Evolutionary conservation across 345 rosid genomes (phyloP).

Genomic region (Orychophragmus violaceus): DNA sequence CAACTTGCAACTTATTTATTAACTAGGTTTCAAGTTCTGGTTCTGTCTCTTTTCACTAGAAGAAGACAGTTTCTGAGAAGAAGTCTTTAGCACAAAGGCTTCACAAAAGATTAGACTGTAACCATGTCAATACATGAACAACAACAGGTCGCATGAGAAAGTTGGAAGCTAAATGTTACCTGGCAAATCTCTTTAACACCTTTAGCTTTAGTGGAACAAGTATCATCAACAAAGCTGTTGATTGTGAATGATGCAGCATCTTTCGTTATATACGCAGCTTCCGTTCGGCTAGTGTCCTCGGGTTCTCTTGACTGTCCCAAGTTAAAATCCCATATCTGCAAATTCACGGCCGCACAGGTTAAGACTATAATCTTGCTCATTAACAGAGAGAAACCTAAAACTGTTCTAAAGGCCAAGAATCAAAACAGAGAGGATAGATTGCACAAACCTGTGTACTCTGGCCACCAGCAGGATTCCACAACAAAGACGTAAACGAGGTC

Average conservation of each 20-base stretch:
- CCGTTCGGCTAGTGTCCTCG: constrained; percentile 40
- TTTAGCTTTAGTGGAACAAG: constrained; percentile 36
- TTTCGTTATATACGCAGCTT: constrained; percentile 36
- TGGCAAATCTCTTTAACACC: constrained; percentile 39
- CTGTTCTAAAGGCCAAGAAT: neutral
- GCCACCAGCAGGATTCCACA: constrained; percentile 35
- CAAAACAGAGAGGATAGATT: neutral
- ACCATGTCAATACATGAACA: neutral
- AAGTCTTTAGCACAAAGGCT: neutral
- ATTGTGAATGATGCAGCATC: constrained; percentile 41
- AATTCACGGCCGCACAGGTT: neutral
- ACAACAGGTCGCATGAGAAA: neutral
- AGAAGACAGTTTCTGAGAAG: neutral
- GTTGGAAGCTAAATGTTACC: neutral
- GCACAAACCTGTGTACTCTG: constrained; percentile 54
- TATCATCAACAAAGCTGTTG: constrained; percentile 45
- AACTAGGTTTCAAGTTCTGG: neutral
- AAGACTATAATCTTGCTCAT: neutral
- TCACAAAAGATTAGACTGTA: neutral
- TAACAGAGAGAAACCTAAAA: constrained; percentile 3
- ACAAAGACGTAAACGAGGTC: constrained; percentile 33
- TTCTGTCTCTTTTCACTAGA: neutral
- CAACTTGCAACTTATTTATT: neutral
- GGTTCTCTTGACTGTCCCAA: constrained; percentile 48
- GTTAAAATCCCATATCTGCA: constrained; percentile 92